Base-by-base conservation (phyloP, 192 early-diverging fungal genomes). In the Coemansia sp. region DNA sequence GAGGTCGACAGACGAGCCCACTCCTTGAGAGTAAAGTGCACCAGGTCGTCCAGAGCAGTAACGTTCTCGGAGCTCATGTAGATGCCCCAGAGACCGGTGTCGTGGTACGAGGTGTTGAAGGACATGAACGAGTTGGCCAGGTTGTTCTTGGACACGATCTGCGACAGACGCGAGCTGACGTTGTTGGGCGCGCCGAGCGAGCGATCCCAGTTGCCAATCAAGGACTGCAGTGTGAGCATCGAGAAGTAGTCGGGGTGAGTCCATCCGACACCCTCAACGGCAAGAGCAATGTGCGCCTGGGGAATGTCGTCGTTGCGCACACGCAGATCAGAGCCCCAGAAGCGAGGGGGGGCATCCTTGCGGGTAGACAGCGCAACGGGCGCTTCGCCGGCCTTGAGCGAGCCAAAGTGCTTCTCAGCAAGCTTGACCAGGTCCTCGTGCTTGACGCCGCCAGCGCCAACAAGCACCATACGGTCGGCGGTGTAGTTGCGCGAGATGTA, bases 51-150 rank as follows among this genome's bases (percentile, higher is more conserved):
- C 61, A 98, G 84, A 64, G 86, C 75, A 66, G 84, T 83, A 66
- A 84, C 83, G 82, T 92, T 91, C 80, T 97, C 92, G 22, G 92
- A 89, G 45, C 90, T 88, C 59, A 94, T 76, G 86, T 98, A 99
- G 71, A 96, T 94, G 62, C 96, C 96, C 85, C 94, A 99, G 54
- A 99, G 86, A 48, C 96, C 96, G 22, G 95, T 97, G 82, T 99
- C 96, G 45, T 90, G 90, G 88, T 99, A 99, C 17, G 94, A 95
- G 28, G 96, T 98, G 87, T 99, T 97, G 88, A 99, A 99, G 56
- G 95, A 91, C 93, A 96, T 94, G 90, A 96, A 99, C 57, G 93
- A 96, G 86, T 96, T 99, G 73, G 95, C 96, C 61, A 99, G 85
- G 52, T 89, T 84, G 83, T 91, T 77, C 83, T 94, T 85, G 79